Conservation (phyloP, 129 eudicot genomes). For the Cynara cardunculus region DNA sequence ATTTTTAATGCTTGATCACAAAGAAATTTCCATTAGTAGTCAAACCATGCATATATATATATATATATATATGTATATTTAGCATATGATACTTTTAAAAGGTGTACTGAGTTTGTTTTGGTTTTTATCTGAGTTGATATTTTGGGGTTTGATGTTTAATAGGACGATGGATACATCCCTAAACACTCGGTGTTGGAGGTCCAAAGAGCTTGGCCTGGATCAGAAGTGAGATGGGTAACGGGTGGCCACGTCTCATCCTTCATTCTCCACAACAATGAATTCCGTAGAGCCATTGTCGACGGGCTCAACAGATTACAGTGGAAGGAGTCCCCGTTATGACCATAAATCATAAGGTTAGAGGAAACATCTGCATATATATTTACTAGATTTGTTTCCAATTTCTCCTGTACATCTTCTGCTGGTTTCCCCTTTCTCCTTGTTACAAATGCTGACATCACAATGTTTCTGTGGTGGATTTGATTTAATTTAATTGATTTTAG, state of each 20-base stretch:
- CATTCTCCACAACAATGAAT: constrained; percentile 75
- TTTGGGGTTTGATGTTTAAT: constrained; percentile 15
- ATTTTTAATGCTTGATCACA: background rate
- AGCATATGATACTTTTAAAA: background rate
- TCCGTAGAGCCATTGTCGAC: constrained; percentile 77
- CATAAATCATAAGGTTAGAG: background rate
- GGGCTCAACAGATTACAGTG: constrained; percentile 79
- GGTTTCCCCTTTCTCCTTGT: too few relatives aligned
- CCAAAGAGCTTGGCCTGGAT: constrained; percentile 98
- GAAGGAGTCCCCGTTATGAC: constrained; percentile 60
- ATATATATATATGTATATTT: too few relatives aligned
- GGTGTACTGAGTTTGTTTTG: background rate
- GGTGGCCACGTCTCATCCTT: constrained; percentile 97
- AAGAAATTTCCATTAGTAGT: too few relatives aligned
- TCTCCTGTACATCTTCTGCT: background rate
- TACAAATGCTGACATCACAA: background rate
- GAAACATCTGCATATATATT: background rate
- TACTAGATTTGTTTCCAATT: background rate
- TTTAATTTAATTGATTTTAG: background rate
- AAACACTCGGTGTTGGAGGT: constrained; percentile 93
- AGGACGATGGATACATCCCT: constrained; percentile 99
- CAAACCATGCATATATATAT: too few relatives aligned
- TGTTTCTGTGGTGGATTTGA: background rate
- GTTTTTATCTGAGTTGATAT: background rate
- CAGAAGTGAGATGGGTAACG: constrained; percentile 98